These are phyloP conservation scores for Mycena sp. DNA, from an alignment of 1,284 basidiomycete genomes.

Conservation along the genomic window DNA sequence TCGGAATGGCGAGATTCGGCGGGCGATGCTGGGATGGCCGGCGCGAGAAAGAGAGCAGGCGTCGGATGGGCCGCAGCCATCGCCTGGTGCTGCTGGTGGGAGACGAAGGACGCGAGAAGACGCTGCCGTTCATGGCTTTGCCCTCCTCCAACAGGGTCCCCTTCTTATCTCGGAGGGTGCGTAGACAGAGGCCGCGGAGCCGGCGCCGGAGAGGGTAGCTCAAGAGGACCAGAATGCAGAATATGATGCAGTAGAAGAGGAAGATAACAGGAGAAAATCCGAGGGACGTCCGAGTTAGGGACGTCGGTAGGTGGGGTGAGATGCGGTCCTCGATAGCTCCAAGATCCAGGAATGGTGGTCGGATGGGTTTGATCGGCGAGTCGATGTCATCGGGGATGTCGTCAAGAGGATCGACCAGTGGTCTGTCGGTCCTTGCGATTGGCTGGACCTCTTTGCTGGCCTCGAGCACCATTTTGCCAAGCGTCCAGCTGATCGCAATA, in stretches of 20 bases:
- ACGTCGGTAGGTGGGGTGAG: constrained; percentile 68
- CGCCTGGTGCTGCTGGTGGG: constrained; percentile 7
- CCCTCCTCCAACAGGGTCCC: constrained; percentile 23
- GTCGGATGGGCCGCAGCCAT: constrained; percentile 2
- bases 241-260: constrained; percentile 58
- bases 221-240: constrained; percentile 39
- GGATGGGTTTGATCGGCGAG: constrained; percentile 67
- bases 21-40: neutral
- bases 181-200: constrained; percentile 46
- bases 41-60: constrained; percentile 1
- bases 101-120: constrained; percentile 12
- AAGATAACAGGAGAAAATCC: constrained; percentile 75
- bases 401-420: constrained; percentile 75
- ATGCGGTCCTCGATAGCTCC: constrained; percentile 69
- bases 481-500: constrained; percentile 96
- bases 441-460: constrained; percentile 86
- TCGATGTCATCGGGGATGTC: constrained; percentile 58
- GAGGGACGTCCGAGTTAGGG: constrained; percentile 66
- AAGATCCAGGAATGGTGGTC: constrained; percentile 67
- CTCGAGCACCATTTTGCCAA: constrained; percentile 98
- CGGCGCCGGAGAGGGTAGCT: constrained; percentile 65
- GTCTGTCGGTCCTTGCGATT: constrained; percentile 54
- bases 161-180: constrained; percentile 42
- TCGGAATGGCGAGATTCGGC: neutral
- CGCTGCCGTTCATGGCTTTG: constrained; percentile 6